Percentiles rank a stretch among this genome's conserved stretches.
Conservation (phyloP, 495 filamentous ascomycete species). For the Penicillium fimorum region DNA sequence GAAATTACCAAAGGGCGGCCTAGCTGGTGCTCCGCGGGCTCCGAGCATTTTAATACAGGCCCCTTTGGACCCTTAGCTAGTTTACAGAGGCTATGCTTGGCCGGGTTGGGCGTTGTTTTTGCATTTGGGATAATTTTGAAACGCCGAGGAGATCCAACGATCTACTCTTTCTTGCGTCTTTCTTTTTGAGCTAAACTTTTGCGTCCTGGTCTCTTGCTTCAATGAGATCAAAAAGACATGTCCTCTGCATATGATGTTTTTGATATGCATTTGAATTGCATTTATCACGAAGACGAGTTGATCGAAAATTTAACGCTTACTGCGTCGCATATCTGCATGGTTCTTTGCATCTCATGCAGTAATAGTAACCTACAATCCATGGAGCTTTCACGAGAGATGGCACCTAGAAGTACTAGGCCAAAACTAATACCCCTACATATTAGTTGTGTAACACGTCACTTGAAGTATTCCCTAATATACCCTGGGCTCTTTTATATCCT, state of each 20-base stretch:
- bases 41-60: slow-evolving; percentile 1
- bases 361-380: not conserved
- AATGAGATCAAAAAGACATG: slow-evolving; percentile 15
- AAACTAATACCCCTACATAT: not conserved
- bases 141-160: slow-evolving; percentile 1
- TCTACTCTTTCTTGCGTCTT: slow-evolving; percentile 4
- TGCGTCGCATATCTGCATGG: not conserved
- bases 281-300: slow-evolving; percentile 26
- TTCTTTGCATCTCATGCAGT: not conserved
- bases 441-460: too few relatives aligned
- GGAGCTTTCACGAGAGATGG: not conserved
- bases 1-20: not conserved
- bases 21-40: slow-evolving; percentile 2
- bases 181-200: slow-evolving; percentile 10
- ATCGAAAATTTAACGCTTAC: slow-evolving; percentile 16
- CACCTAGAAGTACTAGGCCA: not conserved
- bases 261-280: slow-evolving; percentile 15
- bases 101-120: slow-evolving; percentile 7
- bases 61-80: not conserved
- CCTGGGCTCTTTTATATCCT: not conserved
- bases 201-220: slow-evolving; percentile 2
- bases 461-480: not conserved
- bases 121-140: slow-evolving; percentile 11
- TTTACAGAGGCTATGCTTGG: slow-evolving; percentile 2
- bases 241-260: slow-evolving; percentile 20